Evolutionary conservation across 495 filamentous ascomycete species (phyloP).

Genomic region (Penicillium manginii): DNA sequence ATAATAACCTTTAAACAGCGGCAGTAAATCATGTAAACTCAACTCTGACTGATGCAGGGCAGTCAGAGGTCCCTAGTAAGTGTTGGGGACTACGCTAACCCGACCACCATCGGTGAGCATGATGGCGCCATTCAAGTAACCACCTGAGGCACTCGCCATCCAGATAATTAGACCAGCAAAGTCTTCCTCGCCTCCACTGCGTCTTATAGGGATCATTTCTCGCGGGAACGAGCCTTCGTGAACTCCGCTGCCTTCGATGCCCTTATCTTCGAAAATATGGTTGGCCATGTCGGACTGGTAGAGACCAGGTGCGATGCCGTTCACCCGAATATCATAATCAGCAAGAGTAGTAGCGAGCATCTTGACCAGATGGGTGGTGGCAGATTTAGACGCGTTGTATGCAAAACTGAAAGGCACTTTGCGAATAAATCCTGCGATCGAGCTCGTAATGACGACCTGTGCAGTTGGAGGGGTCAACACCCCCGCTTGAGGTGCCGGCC

Average conservation of each 20-base stretch:
- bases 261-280: conserved; percentile 26
- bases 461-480: conserved; percentile 53
- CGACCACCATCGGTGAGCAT: conserved; percentile 65
- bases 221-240: conserved; percentile 49
- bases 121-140: conserved; percentile 62
- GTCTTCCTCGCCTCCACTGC: conserved; percentile 61
- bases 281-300: conserved; percentile 68
- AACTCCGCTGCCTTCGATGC: conserved; percentile 21
- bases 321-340: conserved; percentile 63
- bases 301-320: conserved; percentile 68
- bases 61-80: conserved; percentile 38
- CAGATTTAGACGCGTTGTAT: conserved; percentile 68
- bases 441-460: conserved; percentile 67
- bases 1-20: too few species aligned
- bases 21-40: background rate
- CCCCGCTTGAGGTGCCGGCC: conserved; percentile 33
- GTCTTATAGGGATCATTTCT: conserved; percentile 53
- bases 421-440: conserved; percentile 64
- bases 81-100: conserved; percentile 47
- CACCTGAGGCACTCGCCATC: conserved; percentile 62
- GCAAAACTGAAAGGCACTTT: conserved; percentile 58
- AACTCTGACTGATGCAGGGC: background rate
- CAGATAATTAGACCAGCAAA: conserved; percentile 66
- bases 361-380: conserved; percentile 67
- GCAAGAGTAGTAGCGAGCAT: conserved; percentile 55